Conservation (phyloP, 495 filamentous ascomycete species). For the Xylaria telfairii region DNA sequence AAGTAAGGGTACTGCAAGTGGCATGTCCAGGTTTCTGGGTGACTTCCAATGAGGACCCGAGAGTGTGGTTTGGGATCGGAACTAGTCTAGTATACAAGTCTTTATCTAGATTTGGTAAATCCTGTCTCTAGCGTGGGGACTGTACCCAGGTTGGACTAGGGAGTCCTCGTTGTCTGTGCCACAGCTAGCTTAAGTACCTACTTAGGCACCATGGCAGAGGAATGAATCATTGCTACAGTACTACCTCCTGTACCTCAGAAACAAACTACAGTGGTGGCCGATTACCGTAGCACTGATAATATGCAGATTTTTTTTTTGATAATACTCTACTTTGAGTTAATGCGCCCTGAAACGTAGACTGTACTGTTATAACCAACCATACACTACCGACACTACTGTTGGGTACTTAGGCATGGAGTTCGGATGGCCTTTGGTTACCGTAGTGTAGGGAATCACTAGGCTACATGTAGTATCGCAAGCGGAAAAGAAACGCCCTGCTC, state of each 20-base stretch:
- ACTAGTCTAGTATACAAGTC: constrained; percentile 11
- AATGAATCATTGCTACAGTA: background rate
- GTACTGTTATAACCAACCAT: too few relatives aligned
- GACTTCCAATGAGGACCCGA: constrained; percentile 21
- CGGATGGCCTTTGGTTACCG: background rate
- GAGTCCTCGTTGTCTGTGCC: background rate
- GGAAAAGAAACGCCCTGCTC: background rate
- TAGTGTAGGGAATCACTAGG: background rate
- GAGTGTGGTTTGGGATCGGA: constrained; percentile 24
- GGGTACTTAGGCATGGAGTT: background rate
- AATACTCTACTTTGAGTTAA: background rate
- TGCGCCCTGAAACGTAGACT: background rate
- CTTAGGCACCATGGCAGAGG: background rate
- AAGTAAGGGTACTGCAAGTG: background rate
- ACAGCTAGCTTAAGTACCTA: background rate
- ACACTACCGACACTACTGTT: too few relatives aligned
- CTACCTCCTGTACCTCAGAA: background rate
- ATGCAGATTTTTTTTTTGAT: background rate
- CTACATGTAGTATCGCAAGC: constrained; percentile 6
- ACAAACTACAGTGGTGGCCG: background rate
- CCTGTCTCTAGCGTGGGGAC: background rate
- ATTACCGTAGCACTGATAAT: background rate
- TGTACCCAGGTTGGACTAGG: background rate
- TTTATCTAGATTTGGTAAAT: constrained; percentile 8
- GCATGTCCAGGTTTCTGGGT: background rate